phyloP scores from a whole-genome alignment of 1,284 basidiomycete species.

The Mycocalia duriaeana region DNA sequence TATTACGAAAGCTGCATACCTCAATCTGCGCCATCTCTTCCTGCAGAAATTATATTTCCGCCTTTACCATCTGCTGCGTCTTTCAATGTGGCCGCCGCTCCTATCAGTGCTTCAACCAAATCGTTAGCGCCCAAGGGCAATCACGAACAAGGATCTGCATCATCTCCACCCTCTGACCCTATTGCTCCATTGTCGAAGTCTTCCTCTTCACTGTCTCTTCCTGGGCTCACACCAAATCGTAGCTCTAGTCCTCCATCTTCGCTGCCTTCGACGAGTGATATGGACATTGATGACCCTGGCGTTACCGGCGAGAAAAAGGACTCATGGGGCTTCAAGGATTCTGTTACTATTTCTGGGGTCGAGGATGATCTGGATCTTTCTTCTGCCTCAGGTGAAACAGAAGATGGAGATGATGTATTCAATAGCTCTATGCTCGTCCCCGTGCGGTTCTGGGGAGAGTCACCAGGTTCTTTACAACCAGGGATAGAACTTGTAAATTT shows the following conservation, averaged over 20 bases:
- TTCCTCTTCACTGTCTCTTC: conserved; percentile 37
- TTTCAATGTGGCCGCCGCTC: conserved; percentile 23
- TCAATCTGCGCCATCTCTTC: conserved; percentile 36
- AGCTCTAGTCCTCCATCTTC: conserved; percentile 57
- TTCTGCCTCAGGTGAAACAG: conserved; percentile 20
- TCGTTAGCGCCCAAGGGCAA: conserved; percentile 6
- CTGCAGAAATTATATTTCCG: conserved; percentile 65
- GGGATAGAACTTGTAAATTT: conserved; percentile 32
- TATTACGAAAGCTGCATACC: conserved; percentile 56
- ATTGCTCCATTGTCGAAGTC: conserved; percentile 26
- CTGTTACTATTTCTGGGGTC: conserved; percentile 16
- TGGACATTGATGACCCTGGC: conserved; percentile 29
- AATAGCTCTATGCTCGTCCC: conserved; percentile 31
- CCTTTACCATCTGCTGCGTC: conserved; percentile 45
- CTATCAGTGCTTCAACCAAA: conserved; percentile 20
- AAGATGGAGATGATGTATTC: conserved; percentile 25
- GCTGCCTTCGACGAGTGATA: conserved; percentile 36
- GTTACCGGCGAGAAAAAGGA: conserved; percentile 15
- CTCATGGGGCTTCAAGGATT: conserved; percentile 8
- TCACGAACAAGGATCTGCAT: conserved; percentile 1
- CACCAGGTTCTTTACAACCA: conserved; percentile 28
- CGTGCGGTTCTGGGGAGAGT: conserved; percentile 36
- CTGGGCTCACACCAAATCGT: conserved; percentile 56
- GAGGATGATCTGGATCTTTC: conserved; percentile 20
- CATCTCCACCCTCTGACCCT: conserved; percentile 16